phyloP scores from a whole-genome alignment of 768 basidiomycete genomes.

The Suillus brevipes region DNA sequence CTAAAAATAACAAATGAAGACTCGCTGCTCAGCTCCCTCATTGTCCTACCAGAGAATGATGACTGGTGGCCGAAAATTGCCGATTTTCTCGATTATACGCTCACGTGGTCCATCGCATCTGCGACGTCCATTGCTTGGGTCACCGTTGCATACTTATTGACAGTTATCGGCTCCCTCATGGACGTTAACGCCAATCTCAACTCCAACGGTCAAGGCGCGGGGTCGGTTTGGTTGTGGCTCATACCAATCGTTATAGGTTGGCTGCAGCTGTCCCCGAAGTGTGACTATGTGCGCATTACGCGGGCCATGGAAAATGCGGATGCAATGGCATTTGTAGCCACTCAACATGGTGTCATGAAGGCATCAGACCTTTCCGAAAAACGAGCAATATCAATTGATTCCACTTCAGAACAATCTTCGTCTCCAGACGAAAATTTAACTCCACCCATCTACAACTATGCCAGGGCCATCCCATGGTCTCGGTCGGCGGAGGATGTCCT shows the following conservation, averaged over 20 bases:
- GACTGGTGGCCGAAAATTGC: slow-evolving; percentile 41
- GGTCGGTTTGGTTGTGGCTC: slow-evolving; percentile 46
- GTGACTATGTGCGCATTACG: slow-evolving; percentile 33
- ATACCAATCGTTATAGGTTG: slow-evolving; percentile 42
- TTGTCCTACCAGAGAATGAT: slow-evolving; percentile 44
- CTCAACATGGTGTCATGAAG: slow-evolving; percentile 5
- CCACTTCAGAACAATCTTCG: neutral
- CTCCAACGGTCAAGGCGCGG: slow-evolving; percentile 39
- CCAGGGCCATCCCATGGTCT: slow-evolving; percentile 23
- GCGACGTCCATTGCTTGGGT: slow-evolving; percentile 45
- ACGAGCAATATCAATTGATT: slow-evolving; percentile 6
- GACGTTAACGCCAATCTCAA: slow-evolving; percentile 23
- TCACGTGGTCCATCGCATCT: slow-evolving; percentile 42
- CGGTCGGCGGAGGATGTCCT: slow-evolving; percentile 9
- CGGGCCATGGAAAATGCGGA: slow-evolving; percentile 33
- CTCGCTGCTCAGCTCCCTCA: slow-evolving; percentile 38
- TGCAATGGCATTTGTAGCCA: slow-evolving; percentile 25
- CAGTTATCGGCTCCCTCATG: slow-evolving; percentile 32
- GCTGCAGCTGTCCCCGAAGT: slow-evolving; percentile 42
- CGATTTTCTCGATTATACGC: slow-evolving; percentile 36
- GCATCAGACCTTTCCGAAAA: slow-evolving; percentile 5
- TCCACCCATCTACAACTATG: slow-evolving; percentile 28
- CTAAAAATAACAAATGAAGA: slow-evolving; percentile 31
- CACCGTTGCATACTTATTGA: slow-evolving; percentile 42
- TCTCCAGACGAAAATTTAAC: slow-evolving; percentile 28